phyloP scores from a whole-genome alignment of 2,329 filamentous ascomycete species.

The Alternaria brassicae region DNA sequence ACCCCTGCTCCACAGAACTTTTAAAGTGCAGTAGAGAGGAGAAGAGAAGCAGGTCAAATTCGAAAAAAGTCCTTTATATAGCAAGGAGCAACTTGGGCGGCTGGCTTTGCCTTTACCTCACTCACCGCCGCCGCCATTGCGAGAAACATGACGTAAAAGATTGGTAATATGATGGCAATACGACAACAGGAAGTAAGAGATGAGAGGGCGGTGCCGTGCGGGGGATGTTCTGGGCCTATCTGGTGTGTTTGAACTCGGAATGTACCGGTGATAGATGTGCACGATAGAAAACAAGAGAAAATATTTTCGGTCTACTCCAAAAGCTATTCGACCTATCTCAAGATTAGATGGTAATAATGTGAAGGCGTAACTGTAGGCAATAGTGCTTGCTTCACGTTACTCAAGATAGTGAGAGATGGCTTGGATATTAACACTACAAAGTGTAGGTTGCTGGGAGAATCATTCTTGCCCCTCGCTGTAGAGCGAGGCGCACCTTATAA shows the following conservation, averaged over 20 bases:
- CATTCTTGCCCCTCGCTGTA: too few species aligned
- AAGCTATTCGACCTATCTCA: too few species aligned
- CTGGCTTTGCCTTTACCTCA: neutral
- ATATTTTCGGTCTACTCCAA: too few species aligned
- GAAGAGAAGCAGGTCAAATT: neutral
- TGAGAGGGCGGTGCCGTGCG: neutral
- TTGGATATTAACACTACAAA: too few species aligned
- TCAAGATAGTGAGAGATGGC: too few species aligned
- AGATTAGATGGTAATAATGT: too few species aligned
- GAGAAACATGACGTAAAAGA: neutral
- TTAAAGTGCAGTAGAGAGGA: neutral
- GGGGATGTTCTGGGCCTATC: neutral
- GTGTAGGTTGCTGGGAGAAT: too few species aligned
- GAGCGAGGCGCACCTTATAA: too few species aligned
- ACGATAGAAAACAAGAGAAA: neutral
- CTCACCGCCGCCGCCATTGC: neutral
- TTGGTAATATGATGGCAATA: neutral
- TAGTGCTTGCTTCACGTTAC: too few species aligned
- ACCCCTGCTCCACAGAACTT: accelerated
- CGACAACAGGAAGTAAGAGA: neutral
- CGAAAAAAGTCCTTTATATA: neutral
- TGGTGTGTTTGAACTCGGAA: neutral
- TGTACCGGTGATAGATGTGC: neutral
- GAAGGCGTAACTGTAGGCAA: too few species aligned
- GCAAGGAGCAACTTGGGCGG: neutral